phyloP scores from a whole-genome alignment of 495 filamentous ascomycete genomes.

The Penicillium odoratum region DNA sequence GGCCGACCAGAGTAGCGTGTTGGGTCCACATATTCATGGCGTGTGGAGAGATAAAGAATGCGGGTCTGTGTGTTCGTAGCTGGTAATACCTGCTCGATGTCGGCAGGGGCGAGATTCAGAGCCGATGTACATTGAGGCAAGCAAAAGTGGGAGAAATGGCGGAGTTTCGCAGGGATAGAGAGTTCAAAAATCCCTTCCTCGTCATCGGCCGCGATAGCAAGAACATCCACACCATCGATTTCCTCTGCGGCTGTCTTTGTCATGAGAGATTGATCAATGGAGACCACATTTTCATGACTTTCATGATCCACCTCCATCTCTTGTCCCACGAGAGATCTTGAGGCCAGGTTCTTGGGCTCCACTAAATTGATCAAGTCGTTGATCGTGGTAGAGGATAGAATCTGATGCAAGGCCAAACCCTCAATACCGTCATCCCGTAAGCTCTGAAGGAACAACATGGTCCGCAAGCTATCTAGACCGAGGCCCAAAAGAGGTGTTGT shows the following conservation, averaged over 20 bases:
- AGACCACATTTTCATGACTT: neutral
- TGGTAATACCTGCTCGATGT: slow-evolving; percentile 65
- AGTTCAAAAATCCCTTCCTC: neutral
- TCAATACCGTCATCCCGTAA: slow-evolving; percentile 16
- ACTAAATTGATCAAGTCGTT: neutral
- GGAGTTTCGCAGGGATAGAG: neutral
- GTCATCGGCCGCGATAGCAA: neutral
- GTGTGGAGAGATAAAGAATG: slow-evolving; percentile 49
- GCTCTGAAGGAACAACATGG: slow-evolving; percentile 55
- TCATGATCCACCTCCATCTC: neutral
- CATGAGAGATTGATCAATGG: neutral
- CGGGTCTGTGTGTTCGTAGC: slow-evolving; percentile 75
- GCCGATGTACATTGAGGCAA: neutral
- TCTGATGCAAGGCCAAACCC: neutral
- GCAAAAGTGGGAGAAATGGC: neutral
- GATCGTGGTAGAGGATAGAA: neutral
- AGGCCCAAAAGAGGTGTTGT: slow-evolving; percentile 68
- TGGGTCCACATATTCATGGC: neutral
- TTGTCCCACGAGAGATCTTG: neutral
- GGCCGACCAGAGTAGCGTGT: neutral
- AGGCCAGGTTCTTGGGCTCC: neutral
- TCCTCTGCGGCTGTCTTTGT: slow-evolving; percentile 37
- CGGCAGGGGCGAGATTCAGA: slow-evolving; percentile 27
- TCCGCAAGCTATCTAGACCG: slow-evolving; percentile 75
- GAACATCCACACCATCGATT: slow-evolving; percentile 27